Evolutionary conservation across 2,329 filamentous ascomycete genomes (phyloP).

Genomic region (Rutstroemia sp.): DNA sequence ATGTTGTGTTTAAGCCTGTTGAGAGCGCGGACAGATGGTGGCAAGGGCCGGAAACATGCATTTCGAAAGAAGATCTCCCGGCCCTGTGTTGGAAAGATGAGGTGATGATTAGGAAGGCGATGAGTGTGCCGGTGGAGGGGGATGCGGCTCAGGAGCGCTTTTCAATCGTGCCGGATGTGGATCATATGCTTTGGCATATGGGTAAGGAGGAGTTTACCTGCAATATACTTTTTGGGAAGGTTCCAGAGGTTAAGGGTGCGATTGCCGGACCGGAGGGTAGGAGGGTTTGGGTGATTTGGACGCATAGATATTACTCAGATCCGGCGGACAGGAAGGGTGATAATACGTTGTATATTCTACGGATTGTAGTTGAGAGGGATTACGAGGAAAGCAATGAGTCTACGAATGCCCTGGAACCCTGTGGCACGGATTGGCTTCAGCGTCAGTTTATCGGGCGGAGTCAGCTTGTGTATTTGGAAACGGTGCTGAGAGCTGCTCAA

Average conservation of each 20-base stretch:
- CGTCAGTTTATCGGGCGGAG: neutral
- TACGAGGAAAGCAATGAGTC: neutral
- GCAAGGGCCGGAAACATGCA: conserved; percentile 28
- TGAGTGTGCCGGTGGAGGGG: conserved; percentile 27
- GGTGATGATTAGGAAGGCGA: conserved; percentile 39
- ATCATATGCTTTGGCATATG: conserved; percentile 69
- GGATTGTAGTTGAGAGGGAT: conserved; percentile 56
- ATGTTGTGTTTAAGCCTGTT: conserved; percentile 53
- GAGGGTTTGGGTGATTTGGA: conserved; percentile 66
- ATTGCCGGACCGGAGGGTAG: conserved; percentile 47
- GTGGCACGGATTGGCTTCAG: neutral
- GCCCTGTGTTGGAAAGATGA: conserved; percentile 58
- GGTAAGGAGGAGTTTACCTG: conserved; percentile 72
- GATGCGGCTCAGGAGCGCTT: conserved; percentile 38
- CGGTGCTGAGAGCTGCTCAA: conserved; percentile 59
- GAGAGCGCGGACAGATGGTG: neutral
- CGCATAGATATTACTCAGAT: conserved; percentile 52
- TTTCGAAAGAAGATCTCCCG: conserved; percentile 53
- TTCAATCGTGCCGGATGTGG: conserved; percentile 58
- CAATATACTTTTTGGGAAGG: conserved; percentile 47
- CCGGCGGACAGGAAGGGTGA: conserved; percentile 30
- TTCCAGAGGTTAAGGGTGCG: conserved; percentile 59
- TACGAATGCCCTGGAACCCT: neutral
- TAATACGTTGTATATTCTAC: conserved; percentile 63
- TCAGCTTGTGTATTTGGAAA: conserved; percentile 41